Evolutionary conservation across 2,329 filamentous ascomycete species (phyloP).

Genomic region (Pyrenochaeta sp.): DNA sequence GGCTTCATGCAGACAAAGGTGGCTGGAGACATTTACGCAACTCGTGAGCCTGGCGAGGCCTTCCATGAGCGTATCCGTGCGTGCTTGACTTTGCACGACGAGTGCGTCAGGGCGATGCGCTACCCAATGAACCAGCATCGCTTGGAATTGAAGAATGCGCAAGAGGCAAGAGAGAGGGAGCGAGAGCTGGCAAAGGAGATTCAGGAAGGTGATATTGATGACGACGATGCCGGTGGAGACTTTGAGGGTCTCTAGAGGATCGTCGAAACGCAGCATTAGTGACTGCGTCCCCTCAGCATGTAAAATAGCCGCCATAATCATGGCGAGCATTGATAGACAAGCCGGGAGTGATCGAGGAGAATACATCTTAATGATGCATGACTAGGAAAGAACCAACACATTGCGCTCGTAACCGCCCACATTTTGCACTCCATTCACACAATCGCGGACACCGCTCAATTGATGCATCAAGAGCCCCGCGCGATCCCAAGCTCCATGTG

Average conservation of each 20-base stretch:
- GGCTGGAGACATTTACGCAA: constrained; percentile 93
- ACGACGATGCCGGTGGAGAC: constrained; percentile 93
- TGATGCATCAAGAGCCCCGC: neutral
- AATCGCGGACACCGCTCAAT: neutral
- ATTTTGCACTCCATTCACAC: neutral
- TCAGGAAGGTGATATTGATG: constrained; percentile 94
- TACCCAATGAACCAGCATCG: constrained; percentile 99
- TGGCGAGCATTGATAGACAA: constrained; percentile 32
- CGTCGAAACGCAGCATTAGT: constrained; percentile 2
- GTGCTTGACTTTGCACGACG: constrained; percentile 90
- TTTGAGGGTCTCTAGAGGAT: constrained; percentile 86
- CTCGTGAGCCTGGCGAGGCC: constrained; percentile 91
- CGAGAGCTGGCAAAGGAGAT: constrained; percentile 99
- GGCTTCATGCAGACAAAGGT: constrained; percentile 99
- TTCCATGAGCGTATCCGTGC: constrained; percentile 97
- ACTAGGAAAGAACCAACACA: no score
- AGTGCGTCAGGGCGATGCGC: constrained; percentile 99
- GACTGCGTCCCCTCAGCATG: constrained; percentile 15
- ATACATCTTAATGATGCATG: constrained; percentile 33
- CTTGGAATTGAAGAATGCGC: constrained; percentile 95
- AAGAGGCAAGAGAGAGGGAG: constrained; percentile 96
- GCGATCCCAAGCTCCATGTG: constrained; percentile 24
- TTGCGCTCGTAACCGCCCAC: no score
- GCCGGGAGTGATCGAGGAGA: constrained; percentile 13
- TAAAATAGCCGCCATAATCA: constrained; percentile 25